Conservation (phyloP, 768 basidiomycete genomes). For the Pisolithus microcarpus region DNA sequence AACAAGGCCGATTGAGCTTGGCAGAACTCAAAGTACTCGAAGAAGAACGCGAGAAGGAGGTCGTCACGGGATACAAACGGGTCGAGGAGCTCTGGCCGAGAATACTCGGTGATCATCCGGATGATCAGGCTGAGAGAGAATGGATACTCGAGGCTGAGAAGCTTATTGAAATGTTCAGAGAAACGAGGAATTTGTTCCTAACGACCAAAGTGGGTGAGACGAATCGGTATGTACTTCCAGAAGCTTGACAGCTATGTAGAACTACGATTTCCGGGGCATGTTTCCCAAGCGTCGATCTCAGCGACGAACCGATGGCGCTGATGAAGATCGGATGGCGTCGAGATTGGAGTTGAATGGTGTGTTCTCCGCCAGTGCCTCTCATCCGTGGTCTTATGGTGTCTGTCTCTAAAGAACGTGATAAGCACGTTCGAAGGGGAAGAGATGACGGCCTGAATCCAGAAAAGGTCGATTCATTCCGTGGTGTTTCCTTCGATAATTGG, state of each 20-base stretch:
- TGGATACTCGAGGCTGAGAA: conserved; percentile 84
- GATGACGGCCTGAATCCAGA: conserved; percentile 33
- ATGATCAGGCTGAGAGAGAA: conserved; percentile 49
- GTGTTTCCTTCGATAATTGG: conserved; percentile 82
- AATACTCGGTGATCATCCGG: conserved; percentile 38
- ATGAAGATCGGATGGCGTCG: conserved; percentile 67
- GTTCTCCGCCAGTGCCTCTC: conserved; percentile 11
- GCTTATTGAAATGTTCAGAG: conserved; percentile 82
- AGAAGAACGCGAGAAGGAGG: conserved; percentile 54
- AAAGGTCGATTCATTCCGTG: conserved; percentile 66
- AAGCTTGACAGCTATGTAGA: conserved; percentile 21
- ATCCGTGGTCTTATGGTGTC: neutral
- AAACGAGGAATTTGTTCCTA: conserved; percentile 78
- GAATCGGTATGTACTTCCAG: neutral
- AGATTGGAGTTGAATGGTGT: conserved; percentile 66
- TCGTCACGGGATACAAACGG: conserved; percentile 48
- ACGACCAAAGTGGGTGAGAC: conserved; percentile 56
- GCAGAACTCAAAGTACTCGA: conserved; percentile 57
- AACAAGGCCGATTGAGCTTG: conserved; percentile 41
- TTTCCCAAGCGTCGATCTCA: conserved; percentile 43
- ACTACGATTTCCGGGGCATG: conserved; percentile 62
- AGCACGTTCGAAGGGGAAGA: conserved; percentile 42
- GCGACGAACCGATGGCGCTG: conserved; percentile 40
- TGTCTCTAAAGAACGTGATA: conserved; percentile 47
- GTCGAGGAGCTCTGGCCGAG: conserved; percentile 57